phyloP scores from a whole-genome alignment of 2,329 filamentous ascomycete genomes.

The Diplodia sapinea region DNA sequence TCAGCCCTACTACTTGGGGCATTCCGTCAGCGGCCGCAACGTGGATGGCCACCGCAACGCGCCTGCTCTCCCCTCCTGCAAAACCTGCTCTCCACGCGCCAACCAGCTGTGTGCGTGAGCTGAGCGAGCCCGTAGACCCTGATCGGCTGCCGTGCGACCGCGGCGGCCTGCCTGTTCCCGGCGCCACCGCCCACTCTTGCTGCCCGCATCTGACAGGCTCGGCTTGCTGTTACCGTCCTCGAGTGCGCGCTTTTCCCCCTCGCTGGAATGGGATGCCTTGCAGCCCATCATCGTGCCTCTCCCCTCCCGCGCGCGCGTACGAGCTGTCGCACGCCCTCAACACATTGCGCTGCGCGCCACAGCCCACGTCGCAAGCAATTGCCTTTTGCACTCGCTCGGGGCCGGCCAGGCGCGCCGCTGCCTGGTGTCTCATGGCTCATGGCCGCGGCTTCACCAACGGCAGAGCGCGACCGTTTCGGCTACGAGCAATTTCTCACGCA shows the following conservation, averaged over 20 bases:
- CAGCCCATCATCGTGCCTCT: slow-evolving; percentile 10
- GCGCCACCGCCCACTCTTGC: slow-evolving; percentile 16
- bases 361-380: neutral
- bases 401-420: neutral
- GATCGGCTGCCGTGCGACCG: slow-evolving; percentile 25
- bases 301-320: slow-evolving; percentile 1
- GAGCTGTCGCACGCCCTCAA: slow-evolving; percentile 14
- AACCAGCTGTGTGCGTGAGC: neutral
- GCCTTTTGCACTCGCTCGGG: neutral
- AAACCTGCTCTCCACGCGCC: neutral
- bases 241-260: slow-evolving; percentile 27
- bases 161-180: slow-evolving; percentile 11
- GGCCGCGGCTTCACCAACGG: slow-evolving; percentile 3
- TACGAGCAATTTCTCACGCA: slow-evolving; percentile 23
- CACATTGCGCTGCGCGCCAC: neutral
- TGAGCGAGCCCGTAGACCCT: slow-evolving; percentile 17
- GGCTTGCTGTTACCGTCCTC: slow-evolving; percentile 15
- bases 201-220: slow-evolving; percentile 8
- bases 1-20: slow-evolving; percentile 19
- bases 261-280: slow-evolving; percentile 26
- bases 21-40: slow-evolving; percentile 23
- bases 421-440: neutral
- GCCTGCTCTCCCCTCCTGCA: neutral
- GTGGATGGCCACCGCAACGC: slow-evolving; percentile 18
- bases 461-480: slow-evolving; percentile 16